These are phyloP conservation scores for Detonula confervacea DNA, from an alignment of 352 stramenopile genomes.

Conservation along the genomic window DNA sequence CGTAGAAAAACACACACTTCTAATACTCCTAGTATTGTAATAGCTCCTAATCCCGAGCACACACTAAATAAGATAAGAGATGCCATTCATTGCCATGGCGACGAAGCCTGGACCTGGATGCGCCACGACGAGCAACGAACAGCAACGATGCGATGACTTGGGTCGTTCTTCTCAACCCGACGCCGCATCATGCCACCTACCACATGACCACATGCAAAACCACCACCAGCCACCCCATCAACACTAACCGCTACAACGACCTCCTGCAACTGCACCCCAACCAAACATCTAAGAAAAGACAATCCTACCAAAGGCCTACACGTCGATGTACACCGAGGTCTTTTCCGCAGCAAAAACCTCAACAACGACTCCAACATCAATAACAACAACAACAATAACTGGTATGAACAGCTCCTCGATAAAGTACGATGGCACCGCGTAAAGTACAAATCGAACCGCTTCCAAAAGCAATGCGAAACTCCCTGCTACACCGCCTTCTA, in stretches of 20 bases:
- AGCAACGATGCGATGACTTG: no score
- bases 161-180: neutral
- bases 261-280: neutral
- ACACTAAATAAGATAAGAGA: no score
- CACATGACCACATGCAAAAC: no score
- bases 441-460: slow-evolving; percentile 47
- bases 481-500: slow-evolving; percentile 46
- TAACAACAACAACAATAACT: neutral
- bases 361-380: neutral
- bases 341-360: slow-evolving; percentile 1
- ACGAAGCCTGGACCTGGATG: no score
- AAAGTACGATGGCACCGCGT: slow-evolving; percentile 40
- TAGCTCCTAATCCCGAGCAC: no score
- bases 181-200: neutral
- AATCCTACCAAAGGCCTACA: slow-evolving; percentile 26
- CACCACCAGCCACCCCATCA: neutral
- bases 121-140: no score
- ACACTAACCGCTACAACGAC: no score
- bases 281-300: slow-evolving; percentile 19
- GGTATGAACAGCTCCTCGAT: slow-evolving; percentile 14
- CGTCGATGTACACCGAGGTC: slow-evolving; percentile 18
- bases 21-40: no score
- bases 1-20: no score
- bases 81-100: no score
- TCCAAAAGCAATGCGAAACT: slow-evolving; percentile 39